Evolutionary conservation across 2,329 filamentous ascomycete species (phyloP).

Genomic region (Eutypa lata): DNA sequence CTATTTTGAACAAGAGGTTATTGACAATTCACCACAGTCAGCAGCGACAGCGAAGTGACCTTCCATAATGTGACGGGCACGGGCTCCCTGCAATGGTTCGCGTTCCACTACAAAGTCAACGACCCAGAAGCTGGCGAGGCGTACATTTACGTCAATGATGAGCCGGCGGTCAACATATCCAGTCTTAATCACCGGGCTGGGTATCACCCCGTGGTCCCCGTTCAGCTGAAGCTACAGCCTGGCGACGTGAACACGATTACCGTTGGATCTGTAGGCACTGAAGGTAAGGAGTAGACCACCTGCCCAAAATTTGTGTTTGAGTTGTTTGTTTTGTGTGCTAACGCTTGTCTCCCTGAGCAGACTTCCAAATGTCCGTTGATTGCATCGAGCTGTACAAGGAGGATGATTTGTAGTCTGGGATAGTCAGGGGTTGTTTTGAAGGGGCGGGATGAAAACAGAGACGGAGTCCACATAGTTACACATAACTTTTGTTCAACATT

Average conservation of each 20-base stretch:
- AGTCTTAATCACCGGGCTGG: conserved; percentile 34
- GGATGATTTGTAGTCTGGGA: conserved; percentile 10
- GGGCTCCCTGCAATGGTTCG: conserved; percentile 33
- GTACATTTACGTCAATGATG: conserved; percentile 32
- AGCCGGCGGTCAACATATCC: conserved; percentile 32
- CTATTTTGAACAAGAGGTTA: too few species aligned
- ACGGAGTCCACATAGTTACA: too few species aligned
- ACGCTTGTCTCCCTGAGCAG: conserved; percentile 6
- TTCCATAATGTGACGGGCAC: conserved; percentile 36
- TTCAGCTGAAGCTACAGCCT: conserved; percentile 26
- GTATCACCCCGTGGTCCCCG: conserved; percentile 30
- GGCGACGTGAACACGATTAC: conserved; percentile 33
- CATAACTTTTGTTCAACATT: too few species aligned
- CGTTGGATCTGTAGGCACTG: conserved; percentile 29
- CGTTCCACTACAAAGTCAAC: conserved; percentile 33
- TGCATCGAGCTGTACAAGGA: conserved; percentile 22
- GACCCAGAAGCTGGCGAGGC: conserved; percentile 30
- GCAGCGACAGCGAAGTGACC: conserved; percentile 22
- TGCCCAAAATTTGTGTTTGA: not conserved
- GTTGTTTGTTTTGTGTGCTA: conserved; percentile 5
- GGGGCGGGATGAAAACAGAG: too few species aligned
- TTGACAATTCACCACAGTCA: conserved; percentile 9
- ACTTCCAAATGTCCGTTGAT: conserved; percentile 18
- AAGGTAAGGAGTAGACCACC: conserved; percentile 16
- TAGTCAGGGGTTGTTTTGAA: too few species aligned